These are phyloP conservation scores for Penicillium verhagenii DNA, from an alignment of 495 filamentous ascomycete species.

Conservation along the genomic window DNA sequence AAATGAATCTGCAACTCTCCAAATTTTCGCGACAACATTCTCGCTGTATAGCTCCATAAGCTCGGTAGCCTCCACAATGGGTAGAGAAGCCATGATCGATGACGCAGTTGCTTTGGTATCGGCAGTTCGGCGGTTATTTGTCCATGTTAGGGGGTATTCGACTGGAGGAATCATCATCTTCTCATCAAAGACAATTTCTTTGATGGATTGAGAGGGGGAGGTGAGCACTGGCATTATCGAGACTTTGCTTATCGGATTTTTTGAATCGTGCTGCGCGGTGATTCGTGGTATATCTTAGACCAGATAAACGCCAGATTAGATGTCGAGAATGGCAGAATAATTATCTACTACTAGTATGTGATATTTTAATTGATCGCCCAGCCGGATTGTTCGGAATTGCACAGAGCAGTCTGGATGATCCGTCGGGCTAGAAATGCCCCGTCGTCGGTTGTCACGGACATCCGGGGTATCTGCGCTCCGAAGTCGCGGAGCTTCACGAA, in stretches of 20 bases:
- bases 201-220: background rate
- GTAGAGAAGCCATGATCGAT: background rate
- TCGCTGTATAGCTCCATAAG: background rate
- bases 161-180: background rate
- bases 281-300: too few species aligned
- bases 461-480: background rate
- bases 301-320: too few species aligned
- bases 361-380: too few species aligned
- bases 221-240: too few species aligned
- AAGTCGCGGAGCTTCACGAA: too few species aligned
- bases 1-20: background rate
- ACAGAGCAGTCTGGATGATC: too few species aligned
- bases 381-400: too few species aligned
- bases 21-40: background rate
- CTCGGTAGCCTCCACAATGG: background rate
- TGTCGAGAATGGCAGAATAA: too few species aligned
- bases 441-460: background rate
- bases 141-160: background rate
- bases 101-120: background rate
- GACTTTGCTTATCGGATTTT: too few species aligned
- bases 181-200: background rate
- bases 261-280: too few species aligned
- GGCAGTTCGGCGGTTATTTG: background rate
- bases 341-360: too few species aligned
- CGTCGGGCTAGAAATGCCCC: background rate